A percentile compares a stretch with the other conserved stretches of the same genome.
Conservation (phyloP, 164 flowering plant genomes). For the Tetrastigma voinierianum region DNA sequence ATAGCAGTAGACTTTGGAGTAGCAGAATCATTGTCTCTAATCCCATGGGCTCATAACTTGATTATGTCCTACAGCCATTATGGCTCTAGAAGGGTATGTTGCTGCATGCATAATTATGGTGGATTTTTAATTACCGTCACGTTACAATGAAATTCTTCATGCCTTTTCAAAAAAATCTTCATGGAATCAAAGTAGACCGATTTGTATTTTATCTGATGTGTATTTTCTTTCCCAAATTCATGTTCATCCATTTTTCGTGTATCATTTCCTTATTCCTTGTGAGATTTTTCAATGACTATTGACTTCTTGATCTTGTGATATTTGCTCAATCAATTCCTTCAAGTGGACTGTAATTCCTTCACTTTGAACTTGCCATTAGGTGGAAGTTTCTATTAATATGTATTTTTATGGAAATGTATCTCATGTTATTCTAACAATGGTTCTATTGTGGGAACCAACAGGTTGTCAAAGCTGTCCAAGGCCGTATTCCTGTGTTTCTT, state of each 20-base stretch:
- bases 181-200: too few relatives aligned
- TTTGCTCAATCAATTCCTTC: too few relatives aligned
- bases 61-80: slow-evolving; percentile 79
- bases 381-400: background rate
- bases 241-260: too few relatives aligned
- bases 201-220: too few relatives aligned
- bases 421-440: background rate
- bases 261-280: too few relatives aligned
- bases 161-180: too few relatives aligned
- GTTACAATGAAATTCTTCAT: too few relatives aligned
- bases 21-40: slow-evolving; percentile 91
- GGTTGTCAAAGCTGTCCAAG: slow-evolving; percentile 52
- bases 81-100: slow-evolving; percentile 76
- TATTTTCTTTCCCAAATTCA: too few relatives aligned
- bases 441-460: slow-evolving; percentile 7
- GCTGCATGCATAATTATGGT: background rate
- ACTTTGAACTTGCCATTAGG: background rate
- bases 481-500: slow-evolving; percentile 44
- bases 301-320: too few relatives aligned
- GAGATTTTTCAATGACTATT: too few relatives aligned
- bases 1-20: slow-evolving; percentile 73
- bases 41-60: slow-evolving; percentile 99
- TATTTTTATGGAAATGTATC: background rate
- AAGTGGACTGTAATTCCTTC: background rate
- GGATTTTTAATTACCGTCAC: background rate